A percentile compares a stretch with the other conserved stretches of the same genome.
These are phyloP conservation scores for Alternaria alternata DNA, from an alignment of 2,329 filamentous ascomycete species.

Conservation along the genomic window DNA sequence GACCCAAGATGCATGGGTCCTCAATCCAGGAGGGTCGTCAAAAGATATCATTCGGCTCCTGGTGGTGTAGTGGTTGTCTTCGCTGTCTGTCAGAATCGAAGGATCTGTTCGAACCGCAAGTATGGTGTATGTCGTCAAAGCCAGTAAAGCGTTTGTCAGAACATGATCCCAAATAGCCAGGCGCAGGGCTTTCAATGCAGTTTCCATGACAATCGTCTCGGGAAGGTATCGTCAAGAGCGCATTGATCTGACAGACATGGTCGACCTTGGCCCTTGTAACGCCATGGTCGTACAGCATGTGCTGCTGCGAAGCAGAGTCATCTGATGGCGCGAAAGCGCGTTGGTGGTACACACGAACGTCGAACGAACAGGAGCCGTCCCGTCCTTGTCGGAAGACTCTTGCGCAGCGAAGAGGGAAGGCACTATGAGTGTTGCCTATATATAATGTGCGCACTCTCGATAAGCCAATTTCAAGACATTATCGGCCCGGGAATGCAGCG, in stretches of 20 bases:
- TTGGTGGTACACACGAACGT: neutral
- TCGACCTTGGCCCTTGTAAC: neutral
- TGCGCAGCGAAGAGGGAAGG: neutral
- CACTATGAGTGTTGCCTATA: neutral
- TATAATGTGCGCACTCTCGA: neutral
- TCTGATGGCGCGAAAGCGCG: conserved; percentile 13
- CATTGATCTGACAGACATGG: neutral
- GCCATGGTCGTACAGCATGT: neutral
- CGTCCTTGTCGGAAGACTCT: neutral
- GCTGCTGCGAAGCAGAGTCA: conserved; percentile 8
- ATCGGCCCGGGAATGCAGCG: neutral
- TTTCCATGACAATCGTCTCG: neutral
- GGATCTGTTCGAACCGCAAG: neutral
- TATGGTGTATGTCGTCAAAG: neutral
- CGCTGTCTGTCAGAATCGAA: conserved; percentile 1
- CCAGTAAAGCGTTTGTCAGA: neutral
- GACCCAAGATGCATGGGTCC: neutral
- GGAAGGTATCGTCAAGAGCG: neutral
- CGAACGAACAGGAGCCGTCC: neutral
- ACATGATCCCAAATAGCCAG: neutral
- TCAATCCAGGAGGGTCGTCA: neutral
- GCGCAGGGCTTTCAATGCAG: neutral
- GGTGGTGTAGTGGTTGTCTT: neutral
- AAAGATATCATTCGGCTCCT: conserved; percentile 2
- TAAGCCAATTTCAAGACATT: neutral